Conservation (phyloP, 2,329 filamentous ascomycete species). For the Botrytis paeoniae region DNA sequence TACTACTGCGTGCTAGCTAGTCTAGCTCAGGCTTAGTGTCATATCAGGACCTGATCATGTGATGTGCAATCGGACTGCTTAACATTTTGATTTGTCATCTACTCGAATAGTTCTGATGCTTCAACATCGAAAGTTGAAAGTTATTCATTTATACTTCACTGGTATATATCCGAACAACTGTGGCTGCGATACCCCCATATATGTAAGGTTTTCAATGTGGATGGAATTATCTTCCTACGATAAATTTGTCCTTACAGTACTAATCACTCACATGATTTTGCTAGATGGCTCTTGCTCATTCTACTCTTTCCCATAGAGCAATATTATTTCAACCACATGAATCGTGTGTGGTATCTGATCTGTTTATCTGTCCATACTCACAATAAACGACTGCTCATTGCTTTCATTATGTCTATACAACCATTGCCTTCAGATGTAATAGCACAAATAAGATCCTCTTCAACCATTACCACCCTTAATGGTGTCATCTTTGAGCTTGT, state of each 20-base stretch:
- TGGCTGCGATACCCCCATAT: neutral
- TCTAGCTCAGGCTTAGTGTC: neutral
- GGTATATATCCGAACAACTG: neutral
- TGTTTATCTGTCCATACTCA: neutral
- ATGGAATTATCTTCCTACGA: neutral
- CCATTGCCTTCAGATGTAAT: slow-evolving; percentile 68
- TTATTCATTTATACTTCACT: neutral
- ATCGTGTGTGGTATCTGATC: neutral
- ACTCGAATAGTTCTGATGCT: neutral
- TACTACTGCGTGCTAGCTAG: neutral
- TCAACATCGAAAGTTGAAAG: neutral
- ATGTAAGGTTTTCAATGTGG: neutral
- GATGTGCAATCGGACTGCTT: neutral
- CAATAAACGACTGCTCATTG: neutral
- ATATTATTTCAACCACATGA: neutral
- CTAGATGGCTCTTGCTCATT: slow-evolving; percentile 16
- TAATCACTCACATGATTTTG: neutral
- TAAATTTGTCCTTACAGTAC: neutral
- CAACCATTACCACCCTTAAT: slow-evolving; percentile 71
- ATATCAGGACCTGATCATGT: neutral
- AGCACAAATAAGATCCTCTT: slow-evolving; percentile 81
- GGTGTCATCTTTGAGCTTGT: slow-evolving; percentile 69
- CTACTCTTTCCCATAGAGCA: neutral
- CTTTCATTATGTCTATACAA: slow-evolving; percentile 53
- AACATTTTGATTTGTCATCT: neutral